Percentiles rank a stretch among this genome's conserved stretches.
Evolutionary conservation across 306 rosid species (phyloP).

Genomic region (Ammopiptanthus mongolicus): DNA sequence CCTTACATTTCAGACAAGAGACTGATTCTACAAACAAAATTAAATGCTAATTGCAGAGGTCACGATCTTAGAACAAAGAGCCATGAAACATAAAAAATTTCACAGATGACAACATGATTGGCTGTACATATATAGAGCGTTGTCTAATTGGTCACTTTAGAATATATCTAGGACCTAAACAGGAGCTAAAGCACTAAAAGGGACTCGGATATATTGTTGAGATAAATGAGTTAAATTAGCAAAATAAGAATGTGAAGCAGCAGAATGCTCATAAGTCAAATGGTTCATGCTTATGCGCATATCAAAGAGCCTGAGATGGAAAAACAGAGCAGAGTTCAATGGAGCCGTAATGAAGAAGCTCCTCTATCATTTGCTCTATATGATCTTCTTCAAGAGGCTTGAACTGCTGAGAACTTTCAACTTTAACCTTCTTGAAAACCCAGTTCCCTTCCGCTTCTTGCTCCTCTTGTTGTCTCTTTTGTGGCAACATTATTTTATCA

Average conservation of each 20-base stretch:
- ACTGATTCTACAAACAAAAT: conserved; percentile 2
- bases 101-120: conserved; percentile 31
- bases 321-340: conserved; percentile 62
- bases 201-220: background rate
- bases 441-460: conserved; percentile 34
- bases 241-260: conserved; percentile 26
- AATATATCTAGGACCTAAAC: conserved; percentile 31
- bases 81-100: conserved; percentile 22
- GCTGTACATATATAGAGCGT: conserved; percentile 49
- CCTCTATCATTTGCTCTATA: conserved; percentile 91
- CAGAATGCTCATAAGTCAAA: background rate
- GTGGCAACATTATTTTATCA: conserved; percentile 16
- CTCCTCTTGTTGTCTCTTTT: conserved; percentile 21
- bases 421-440: conserved; percentile 51
- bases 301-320: conserved; percentile 30
- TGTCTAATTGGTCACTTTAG: conserved; percentile 47
- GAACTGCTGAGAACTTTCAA: conserved; percentile 46
- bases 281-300: too few relatives aligned
- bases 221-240: conserved; percentile 53
- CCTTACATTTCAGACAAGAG: conserved; percentile 20
- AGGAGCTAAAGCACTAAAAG: background rate
- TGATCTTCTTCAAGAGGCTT: conserved; percentile 74
- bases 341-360: conserved; percentile 73
- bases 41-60: background rate
- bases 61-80: conserved; percentile 23